A percentile compares a stretch with the other conserved stretches of the same genome.
phyloP scores from a whole-genome alignment of 768 basidiomycete genomes.

The Mycena leptocephala region DNA sequence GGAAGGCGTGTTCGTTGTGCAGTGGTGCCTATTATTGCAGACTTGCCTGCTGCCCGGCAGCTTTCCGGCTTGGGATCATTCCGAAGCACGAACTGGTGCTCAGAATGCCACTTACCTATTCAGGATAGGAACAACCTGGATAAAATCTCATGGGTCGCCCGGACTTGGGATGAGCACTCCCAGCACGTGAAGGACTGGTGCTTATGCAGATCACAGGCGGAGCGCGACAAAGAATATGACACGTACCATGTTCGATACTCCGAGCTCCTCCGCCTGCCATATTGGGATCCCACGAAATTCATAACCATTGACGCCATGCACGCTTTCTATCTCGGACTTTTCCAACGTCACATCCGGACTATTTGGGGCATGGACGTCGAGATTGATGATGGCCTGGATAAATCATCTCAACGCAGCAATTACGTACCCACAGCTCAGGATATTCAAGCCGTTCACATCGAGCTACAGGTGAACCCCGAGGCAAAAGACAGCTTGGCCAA shows the following conservation, averaged over 20 bases:
- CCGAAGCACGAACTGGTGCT: constrained; percentile 21
- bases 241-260: constrained; percentile 48
- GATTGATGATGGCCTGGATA: constrained; percentile 38
- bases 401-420: constrained; percentile 2
- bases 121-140: constrained; percentile 37
- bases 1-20: constrained; percentile 49
- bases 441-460: constrained; percentile 5
- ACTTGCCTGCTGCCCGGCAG: constrained; percentile 50
- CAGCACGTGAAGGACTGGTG: constrained; percentile 19
- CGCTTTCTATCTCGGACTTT: constrained; percentile 40
- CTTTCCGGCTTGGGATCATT: constrained; percentile 36
- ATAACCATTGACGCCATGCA: constrained; percentile 53
- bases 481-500: background rate
- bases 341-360: constrained; percentile 25
- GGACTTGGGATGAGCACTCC: constrained; percentile 9
- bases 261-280: constrained; percentile 46
- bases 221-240: constrained; percentile 35
- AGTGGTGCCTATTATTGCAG: constrained; percentile 52
- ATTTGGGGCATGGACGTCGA: constrained; percentile 45
- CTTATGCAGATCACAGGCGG: background rate
- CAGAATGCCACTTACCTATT: constrained; percentile 39
- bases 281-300: constrained; percentile 46
- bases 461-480: background rate
- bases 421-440: background rate
- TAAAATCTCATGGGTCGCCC: constrained; percentile 10